Percentiles rank a stretch among this genome's conserved stretches.
These are phyloP conservation scores for Populus hybrid DNA, from an alignment of 441 rosid genomes.

Conservation along the genomic window DNA sequence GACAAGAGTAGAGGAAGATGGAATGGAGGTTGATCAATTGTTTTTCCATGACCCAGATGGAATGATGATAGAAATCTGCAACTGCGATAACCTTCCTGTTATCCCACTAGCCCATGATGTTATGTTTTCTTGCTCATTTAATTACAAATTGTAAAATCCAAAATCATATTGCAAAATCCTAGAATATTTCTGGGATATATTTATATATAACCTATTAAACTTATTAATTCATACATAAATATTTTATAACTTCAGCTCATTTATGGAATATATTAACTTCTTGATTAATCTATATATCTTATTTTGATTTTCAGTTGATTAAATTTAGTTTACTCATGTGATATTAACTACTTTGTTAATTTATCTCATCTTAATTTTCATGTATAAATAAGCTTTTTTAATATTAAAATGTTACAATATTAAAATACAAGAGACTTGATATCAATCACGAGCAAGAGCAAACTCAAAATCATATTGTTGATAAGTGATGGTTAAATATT, in stretches of 20 bases:
- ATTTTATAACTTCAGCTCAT: background rate
- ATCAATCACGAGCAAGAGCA: no score
- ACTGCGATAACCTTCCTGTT: conserved; percentile 76
- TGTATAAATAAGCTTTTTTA: no score
- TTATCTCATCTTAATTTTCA: no score
- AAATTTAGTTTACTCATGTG: no score
- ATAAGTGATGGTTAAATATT: no score
- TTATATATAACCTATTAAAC: background rate
- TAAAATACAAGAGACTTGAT: no score
- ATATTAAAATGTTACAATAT: no score
- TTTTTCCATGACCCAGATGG: conserved; percentile 93
- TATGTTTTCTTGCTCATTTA: background rate
- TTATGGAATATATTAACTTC: background rate
- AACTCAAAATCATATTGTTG: no score
- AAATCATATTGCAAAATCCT: background rate
- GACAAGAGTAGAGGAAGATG: conserved; percentile 76
- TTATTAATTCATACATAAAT: background rate
- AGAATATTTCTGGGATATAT: background rate
- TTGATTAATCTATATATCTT: no score
- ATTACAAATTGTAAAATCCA: background rate
- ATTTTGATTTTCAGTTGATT: no score
- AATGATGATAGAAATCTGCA: conserved; percentile 88
- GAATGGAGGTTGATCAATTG: conserved; percentile 68
- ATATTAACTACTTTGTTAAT: no score
- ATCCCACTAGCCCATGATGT: conserved; percentile 39